Conservation (phyloP, 148 eudicot species). For the Chenopodium formosanum region DNA sequence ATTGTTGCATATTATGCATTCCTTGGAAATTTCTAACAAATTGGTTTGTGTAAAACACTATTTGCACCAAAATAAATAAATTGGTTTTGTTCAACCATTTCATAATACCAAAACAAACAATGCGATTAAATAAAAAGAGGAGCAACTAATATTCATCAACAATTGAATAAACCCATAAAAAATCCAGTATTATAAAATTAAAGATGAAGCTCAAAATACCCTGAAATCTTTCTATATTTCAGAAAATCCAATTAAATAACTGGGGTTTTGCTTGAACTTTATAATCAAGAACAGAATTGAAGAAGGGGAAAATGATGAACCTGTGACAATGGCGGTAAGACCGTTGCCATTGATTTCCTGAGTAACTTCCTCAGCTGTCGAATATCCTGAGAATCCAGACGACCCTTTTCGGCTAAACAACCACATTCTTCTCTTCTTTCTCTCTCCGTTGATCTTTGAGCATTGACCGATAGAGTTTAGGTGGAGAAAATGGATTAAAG, state of each 20-base stretch:
- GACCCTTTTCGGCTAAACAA: constrained; percentile 24
- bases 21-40: neutral
- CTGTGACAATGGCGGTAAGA: constrained; percentile 58
- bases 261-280: neutral
- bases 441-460: neutral
- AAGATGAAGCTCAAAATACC: neutral
- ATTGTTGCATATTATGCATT: neutral
- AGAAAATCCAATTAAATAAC: neutral
- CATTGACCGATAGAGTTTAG: neutral
- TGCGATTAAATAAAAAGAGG: neutral
- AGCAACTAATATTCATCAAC: neutral
- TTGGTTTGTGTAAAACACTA: neutral
- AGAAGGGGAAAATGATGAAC: constrained; percentile 24
- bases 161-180: neutral
- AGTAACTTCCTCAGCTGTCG: constrained; percentile 53
- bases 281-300: neutral
- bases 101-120: neutral
- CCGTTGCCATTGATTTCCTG: constrained; percentile 39
- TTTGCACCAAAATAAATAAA: neutral
- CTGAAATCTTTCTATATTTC: neutral
- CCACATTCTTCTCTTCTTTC: constrained; percentile 25
- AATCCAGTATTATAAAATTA: neutral
- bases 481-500: neutral
- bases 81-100: neutral
- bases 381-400: constrained; percentile 38